Conservation (phyloP, 257 asterid species). For the Solanum phureja region DNA sequence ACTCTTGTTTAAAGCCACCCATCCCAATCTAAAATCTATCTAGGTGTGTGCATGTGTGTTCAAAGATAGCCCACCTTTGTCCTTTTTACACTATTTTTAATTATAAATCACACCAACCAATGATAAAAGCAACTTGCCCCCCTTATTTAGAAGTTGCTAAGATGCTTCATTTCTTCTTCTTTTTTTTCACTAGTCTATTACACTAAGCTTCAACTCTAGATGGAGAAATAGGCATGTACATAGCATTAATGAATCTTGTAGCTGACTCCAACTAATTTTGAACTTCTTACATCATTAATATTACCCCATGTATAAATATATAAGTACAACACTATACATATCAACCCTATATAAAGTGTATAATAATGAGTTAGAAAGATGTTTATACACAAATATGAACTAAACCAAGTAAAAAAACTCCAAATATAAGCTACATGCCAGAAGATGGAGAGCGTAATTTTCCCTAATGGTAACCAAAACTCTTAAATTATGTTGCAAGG, state of each 20-base stretch:
- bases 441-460: background rate
- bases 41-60: background rate
- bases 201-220: background rate
- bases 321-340: background rate
- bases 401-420: background rate
- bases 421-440: background rate
- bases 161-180: background rate
- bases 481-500: background rate
- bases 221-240: background rate
- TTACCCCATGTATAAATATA: background rate
- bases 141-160: background rate
- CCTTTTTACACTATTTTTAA: background rate
- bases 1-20: conserved; percentile 2
- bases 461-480: background rate
- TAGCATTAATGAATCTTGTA: background rate
- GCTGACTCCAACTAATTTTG: background rate
- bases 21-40: background rate
- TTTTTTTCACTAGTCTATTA: background rate
- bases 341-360: background rate
- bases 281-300: background rate
- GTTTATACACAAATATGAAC: background rate
- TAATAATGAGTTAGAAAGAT: too few species aligned
- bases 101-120: background rate
- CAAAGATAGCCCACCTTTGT: background rate
- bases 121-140: background rate